Conservation (phyloP, 164 flowering plant genomes). For the Nymphaea colorata region DNA sequence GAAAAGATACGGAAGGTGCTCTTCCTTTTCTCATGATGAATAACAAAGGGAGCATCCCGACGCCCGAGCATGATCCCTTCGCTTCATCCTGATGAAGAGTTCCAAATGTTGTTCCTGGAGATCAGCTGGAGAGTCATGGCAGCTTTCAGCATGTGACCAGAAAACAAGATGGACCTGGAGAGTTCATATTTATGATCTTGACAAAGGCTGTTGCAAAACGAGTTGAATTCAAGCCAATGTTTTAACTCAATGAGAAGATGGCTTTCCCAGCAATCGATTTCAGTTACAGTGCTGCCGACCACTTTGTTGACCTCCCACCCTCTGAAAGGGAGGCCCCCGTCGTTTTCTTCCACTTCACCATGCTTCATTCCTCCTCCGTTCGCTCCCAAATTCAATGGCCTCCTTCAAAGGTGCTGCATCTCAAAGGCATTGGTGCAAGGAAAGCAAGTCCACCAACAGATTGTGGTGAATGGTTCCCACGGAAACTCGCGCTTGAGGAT, state of each 20-base stretch:
- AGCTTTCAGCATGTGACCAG: too few species aligned
- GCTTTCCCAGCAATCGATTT: constrained; percentile 2
- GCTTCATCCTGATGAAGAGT: too few species aligned
- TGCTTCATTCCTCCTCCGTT: constrained; percentile 5
- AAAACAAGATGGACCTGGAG: too few species aligned
- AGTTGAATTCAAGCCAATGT: too few species aligned
- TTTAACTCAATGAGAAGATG: constrained; percentile 13
- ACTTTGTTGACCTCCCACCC: not conserved
- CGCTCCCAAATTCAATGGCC: constrained; percentile 12
- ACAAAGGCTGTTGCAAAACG: too few species aligned
- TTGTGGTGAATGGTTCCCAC: constrained; percentile 16
- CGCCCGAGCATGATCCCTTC: too few species aligned
- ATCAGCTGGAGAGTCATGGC: too few species aligned
- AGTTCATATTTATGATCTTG: too few species aligned
- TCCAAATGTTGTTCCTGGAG: too few species aligned
- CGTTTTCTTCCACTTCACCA: constrained; percentile 3
- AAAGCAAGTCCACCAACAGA: constrained; percentile 33
- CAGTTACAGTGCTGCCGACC: not conserved
- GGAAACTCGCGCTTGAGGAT: constrained; percentile 21
- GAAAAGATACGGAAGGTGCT: too few species aligned
- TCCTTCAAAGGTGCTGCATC: constrained; percentile 31
- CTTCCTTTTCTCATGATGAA: too few species aligned
- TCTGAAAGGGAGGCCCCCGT: not conserved
- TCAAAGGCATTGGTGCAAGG: constrained; percentile 22
- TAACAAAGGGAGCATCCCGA: too few species aligned